These are phyloP conservation scores for Penicillium crystallinum DNA, from an alignment of 495 filamentous ascomycete species.

Conservation along the genomic window DNA sequence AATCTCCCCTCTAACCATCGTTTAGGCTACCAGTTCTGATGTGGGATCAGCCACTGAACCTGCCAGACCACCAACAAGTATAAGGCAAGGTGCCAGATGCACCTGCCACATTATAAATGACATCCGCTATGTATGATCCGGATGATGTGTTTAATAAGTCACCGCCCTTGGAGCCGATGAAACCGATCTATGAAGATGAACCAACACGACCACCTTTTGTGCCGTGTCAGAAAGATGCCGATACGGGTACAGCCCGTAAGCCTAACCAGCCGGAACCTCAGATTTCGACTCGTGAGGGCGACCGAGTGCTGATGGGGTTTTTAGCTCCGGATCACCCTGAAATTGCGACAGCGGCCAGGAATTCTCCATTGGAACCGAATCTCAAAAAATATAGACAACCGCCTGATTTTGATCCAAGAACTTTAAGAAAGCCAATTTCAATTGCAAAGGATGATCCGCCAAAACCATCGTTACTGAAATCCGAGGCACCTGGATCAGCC, in stretches of 20 bases:
- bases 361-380: conserved; percentile 15
- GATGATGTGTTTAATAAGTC: conserved; percentile 38
- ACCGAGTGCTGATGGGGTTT: conserved; percentile 45
- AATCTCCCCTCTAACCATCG: neutral
- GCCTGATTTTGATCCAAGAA: neutral
- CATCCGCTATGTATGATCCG: conserved; percentile 39
- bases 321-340: conserved; percentile 44
- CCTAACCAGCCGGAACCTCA: conserved; percentile 30
- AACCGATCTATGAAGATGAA: conserved; percentile 22
- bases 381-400: neutral
- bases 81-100: conserved; percentile 31
- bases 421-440: neutral
- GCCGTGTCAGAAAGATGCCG: conserved; percentile 8
- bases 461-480: neutral
- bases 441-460: neutral
- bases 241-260: conserved; percentile 31
- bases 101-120: conserved; percentile 35
- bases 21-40: conserved; percentile 5
- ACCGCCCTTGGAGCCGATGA: conserved; percentile 21
- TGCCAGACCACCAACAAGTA: neutral
- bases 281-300: conserved; percentile 30
- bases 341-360: conserved; percentile 29
- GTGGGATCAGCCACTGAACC: conserved; percentile 2
- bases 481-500: neutral
- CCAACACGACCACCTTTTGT: conserved; percentile 24